Evolutionary conservation across 192 early-diverging fungal species (phyloP).

Genomic region (Ambispora gerdemannii): DNA sequence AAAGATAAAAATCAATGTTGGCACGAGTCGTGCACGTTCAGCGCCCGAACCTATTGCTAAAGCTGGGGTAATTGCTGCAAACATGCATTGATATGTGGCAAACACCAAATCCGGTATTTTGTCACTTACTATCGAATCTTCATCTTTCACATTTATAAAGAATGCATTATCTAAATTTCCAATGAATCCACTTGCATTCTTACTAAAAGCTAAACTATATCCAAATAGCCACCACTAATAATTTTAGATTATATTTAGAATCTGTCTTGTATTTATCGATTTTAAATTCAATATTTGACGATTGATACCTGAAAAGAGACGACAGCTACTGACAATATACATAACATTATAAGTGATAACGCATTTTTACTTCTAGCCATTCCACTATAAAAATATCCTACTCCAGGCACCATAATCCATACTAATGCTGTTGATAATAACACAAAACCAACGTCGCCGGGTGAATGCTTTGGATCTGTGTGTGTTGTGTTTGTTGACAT

Average conservation of each 20-base stretch:
- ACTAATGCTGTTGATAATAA: constrained; percentile 72
- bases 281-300: neutral
- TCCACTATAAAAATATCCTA: constrained; percentile 96
- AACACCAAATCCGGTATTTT: constrained; percentile 76
- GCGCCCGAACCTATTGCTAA: constrained; percentile 88
- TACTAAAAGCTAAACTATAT: constrained; percentile 83
- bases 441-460: constrained; percentile 68
- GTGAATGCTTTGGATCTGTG: no score
- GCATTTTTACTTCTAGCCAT: constrained; percentile 92
- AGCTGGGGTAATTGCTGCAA: constrained; percentile 87
- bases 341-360: constrained; percentile 83
- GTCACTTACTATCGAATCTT: constrained; percentile 54
- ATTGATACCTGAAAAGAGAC: constrained; percentile 70
- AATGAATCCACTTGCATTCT: constrained; percentile 67
- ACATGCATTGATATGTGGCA: constrained; percentile 87
- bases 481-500: no score
- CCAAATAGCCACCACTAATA: constrained; percentile 86
- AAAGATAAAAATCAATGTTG: constrained; percentile 86
- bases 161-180: constrained; percentile 80
- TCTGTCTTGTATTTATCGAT: neutral
- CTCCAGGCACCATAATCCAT: constrained; percentile 93
- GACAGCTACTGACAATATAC: constrained; percentile 76
- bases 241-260: neutral
- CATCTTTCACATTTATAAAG: constrained; percentile 49
- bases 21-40: constrained; percentile 82